Evolutionary conservation across 2,329 filamentous ascomycete genomes (phyloP).

Genomic region (Raffaelea albimanens): DNA sequence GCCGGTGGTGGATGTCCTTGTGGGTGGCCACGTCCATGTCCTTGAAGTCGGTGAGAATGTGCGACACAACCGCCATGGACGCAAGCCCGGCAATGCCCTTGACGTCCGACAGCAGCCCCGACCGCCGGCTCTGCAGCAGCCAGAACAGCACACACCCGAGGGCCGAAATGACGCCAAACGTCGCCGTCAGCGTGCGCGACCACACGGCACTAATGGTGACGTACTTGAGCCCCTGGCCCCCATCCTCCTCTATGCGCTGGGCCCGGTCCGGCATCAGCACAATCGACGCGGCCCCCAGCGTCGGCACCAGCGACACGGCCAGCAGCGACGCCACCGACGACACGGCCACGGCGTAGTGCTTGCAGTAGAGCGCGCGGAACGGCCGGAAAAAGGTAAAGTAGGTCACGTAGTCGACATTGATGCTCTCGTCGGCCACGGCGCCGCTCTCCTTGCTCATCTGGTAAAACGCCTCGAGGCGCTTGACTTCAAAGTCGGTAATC

Average conservation of each 20-base stretch:
- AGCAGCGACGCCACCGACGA: slow-evolving; percentile 57
- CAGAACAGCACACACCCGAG: slow-evolving; percentile 49
- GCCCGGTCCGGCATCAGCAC: slow-evolving; percentile 43
- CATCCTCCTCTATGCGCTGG: slow-evolving; percentile 30
- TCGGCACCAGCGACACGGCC: slow-evolving; percentile 59
- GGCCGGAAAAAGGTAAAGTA: slow-evolving; percentile 58
- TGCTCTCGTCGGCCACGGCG: slow-evolving; percentile 52
- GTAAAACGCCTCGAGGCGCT: slow-evolving; percentile 57
- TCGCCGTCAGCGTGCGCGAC: slow-evolving; percentile 51
- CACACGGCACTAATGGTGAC: slow-evolving; percentile 48
- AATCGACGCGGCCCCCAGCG: slow-evolving; percentile 55
- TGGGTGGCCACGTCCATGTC: slow-evolving; percentile 60
- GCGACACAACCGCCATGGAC: slow-evolving; percentile 64
- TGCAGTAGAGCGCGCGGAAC: slow-evolving; percentile 48
- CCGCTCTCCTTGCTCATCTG: slow-evolving; percentile 53
- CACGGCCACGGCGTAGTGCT: slow-evolving; percentile 59
- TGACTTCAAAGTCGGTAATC: slow-evolving; percentile 56
- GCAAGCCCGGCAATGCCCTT: slow-evolving; percentile 66
- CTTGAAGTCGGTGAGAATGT: slow-evolving; percentile 66
- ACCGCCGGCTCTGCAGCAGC: slow-evolving; percentile 51
- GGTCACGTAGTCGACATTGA: slow-evolving; percentile 68
- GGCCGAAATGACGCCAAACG: slow-evolving; percentile 47
- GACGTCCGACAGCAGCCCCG: slow-evolving; percentile 58
- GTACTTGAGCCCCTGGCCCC: slow-evolving; percentile 37
- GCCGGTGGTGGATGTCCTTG: slow-evolving; percentile 55